phyloP scores from a whole-genome alignment of 305 asterid species.

The Nicotiana rustica region DNA sequence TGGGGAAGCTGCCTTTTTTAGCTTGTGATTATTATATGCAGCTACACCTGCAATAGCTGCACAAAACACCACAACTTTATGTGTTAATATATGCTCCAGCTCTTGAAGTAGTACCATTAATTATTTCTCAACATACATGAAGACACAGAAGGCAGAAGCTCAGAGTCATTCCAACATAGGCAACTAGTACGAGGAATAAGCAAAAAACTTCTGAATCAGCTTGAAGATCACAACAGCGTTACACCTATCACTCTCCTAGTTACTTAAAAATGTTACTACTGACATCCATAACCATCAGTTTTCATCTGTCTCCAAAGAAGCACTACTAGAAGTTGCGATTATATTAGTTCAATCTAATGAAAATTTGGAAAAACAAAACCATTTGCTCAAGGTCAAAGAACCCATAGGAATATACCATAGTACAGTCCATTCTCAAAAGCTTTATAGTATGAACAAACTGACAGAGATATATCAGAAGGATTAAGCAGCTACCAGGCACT shows the following conservation, averaged over 20 bases:
- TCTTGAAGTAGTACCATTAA: conserved; percentile 12
- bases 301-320: neutral
- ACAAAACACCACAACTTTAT: conserved; percentile 34
- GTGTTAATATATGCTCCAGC: neutral
- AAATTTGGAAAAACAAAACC: neutral
- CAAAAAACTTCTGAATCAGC: neutral
- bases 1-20: conserved; percentile 74
- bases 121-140: neutral
- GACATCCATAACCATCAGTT: neutral
- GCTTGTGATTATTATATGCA: conserved; percentile 89
- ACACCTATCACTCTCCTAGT: neutral
- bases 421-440: conserved; percentile 26
- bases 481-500: neutral
- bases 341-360: neutral
- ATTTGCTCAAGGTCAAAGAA: neutral
- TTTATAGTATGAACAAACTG: neutral
- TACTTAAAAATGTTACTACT: neutral
- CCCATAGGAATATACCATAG: neutral
- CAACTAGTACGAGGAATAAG: neutral
- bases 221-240: neutral
- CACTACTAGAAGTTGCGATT: conserved; percentile 20
- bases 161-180: neutral
- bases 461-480: neutral
- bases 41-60: conserved; percentile 97
- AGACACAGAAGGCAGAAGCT: conserved; percentile 18